phyloP scores from a whole-genome alignment of 164 flowering plant genomes.

The Houttuynia cordata region DNA sequence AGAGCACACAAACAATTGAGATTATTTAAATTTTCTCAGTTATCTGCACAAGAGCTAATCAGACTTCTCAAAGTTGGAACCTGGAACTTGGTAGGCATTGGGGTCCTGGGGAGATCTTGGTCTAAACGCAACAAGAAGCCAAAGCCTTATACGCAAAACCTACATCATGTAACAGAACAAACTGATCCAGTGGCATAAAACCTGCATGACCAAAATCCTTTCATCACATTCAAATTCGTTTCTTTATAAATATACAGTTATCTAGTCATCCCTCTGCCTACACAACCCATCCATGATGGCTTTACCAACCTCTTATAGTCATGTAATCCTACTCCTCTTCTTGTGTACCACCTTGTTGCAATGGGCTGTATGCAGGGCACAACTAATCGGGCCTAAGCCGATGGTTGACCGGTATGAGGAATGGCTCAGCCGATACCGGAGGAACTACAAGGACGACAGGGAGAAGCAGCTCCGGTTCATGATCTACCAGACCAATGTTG shows the following conservation, averaged over 20 bases:
- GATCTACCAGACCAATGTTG: slow-evolving; percentile 40
- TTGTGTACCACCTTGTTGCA: background rate
- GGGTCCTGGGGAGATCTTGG: background rate
- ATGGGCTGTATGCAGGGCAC: background rate
- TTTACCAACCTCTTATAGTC: background rate
- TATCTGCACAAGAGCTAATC: no score
- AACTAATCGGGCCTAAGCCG: background rate
- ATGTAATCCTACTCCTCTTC: background rate
- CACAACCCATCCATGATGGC: no score
- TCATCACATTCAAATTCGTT: background rate
- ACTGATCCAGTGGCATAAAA: background rate
- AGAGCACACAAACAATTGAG: no score
- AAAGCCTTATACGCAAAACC: background rate
- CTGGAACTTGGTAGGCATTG: no score
- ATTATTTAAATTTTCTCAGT: no score
- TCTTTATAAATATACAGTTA: background rate
- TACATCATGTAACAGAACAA: background rate
- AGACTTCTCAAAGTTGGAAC: no score
- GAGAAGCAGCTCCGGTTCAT: slow-evolving; percentile 34
- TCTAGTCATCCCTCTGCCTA: background rate
- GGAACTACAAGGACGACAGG: slow-evolving; percentile 13
- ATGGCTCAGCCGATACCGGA: slow-evolving; percentile 28
- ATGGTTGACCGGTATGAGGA: slow-evolving; percentile 30
- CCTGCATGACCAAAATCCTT: background rate
- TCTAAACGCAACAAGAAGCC: background rate